A percentile compares a stretch with the other conserved stretches of the same genome.
Evolutionary conservation across 73 alveolate genomes (phyloP).

Genomic region (Halteria grandinella): DNA sequence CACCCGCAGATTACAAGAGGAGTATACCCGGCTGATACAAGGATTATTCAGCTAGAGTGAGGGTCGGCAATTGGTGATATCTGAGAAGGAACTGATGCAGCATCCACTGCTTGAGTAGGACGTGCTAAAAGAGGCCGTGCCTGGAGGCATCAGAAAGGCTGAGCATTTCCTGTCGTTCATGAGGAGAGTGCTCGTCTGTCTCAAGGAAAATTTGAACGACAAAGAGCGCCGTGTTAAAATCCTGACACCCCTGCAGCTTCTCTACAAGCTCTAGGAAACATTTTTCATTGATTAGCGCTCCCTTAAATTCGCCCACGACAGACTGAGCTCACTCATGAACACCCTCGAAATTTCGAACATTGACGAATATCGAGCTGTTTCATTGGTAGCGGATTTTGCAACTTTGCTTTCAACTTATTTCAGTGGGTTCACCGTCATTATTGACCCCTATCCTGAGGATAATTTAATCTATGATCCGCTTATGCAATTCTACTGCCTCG

Average conservation of each 20-base stretch:
- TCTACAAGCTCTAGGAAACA: slow-evolving; percentile 65
- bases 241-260: slow-evolving; percentile 68
- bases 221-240: slow-evolving; percentile 73
- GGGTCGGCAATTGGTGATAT: slow-evolving; percentile 10
- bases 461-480: slow-evolving; percentile 75
- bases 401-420: slow-evolving; percentile 77
- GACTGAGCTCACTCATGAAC: slow-evolving; percentile 71
- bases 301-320: slow-evolving; percentile 76
- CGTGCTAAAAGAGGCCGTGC: slow-evolving; percentile 74
- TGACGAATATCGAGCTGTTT: slow-evolving; percentile 74
- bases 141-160: slow-evolving; percentile 83
- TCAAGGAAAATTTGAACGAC: slow-evolving; percentile 66
- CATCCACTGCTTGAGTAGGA: slow-evolving; percentile 55
- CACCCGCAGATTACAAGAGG: slow-evolving; percentile 71
- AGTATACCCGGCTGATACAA: slow-evolving; percentile 66
- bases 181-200: slow-evolving; percentile 68
- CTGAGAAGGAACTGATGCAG: slow-evolving; percentile 38
- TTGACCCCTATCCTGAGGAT: slow-evolving; percentile 87
- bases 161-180: slow-evolving; percentile 77
- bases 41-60: slow-evolving; percentile 62
- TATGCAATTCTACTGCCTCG: slow-evolving; percentile 78
- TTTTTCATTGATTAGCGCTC: slow-evolving; percentile 71
- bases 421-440: slow-evolving; percentile 79
- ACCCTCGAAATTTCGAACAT: slow-evolving; percentile 73
- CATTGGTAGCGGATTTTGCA: slow-evolving; percentile 77